Base-by-base conservation (phyloP, 352 stramenopile genomes). In the Phytophthora sansomeana region DNA sequence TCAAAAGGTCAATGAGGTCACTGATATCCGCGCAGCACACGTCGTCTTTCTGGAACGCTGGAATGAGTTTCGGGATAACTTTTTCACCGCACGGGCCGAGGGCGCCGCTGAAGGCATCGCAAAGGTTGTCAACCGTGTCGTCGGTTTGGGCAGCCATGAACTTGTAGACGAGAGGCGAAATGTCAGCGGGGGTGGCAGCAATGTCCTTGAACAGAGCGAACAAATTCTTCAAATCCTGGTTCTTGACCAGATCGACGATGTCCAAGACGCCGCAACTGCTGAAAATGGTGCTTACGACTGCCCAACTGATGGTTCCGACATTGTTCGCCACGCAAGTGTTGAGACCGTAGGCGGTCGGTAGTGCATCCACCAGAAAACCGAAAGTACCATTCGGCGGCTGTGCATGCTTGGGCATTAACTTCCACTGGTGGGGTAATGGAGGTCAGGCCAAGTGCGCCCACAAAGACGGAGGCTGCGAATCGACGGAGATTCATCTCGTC, bases 271-370 rank as follows among this genome's bases (percentile, higher is more conserved):
- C 70, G 58, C 79, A 88, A 38, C 72, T 72, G 39, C 57, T 69
- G 36, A 69, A 72, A 32, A 78, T 49, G 11, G 67, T 75, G 26
- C 69, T 69, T 5, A 75, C 61, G 33, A 77, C 35, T 42, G 69
- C 67, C 41, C 68, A 38, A 43, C 17, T 32, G 21, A 88, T 47
- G 2, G 47, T 70, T 35, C 61, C 58, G 26, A 77, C 35, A 42
- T 88, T 85, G 65, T 85, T 88, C 26, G 77, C 75, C 8, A 85
- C 53, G 49, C 79, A 88, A 53, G 59, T 77, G 57, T 85, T 81
- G 52, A 87, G 47, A 2, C 76, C 79, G 51, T 77, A 82, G 41
- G 54, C 67, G 0, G 67, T 60, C 4, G 79, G 76, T 4, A 87
- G 51, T 8, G 42, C 48, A 7, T 74, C 17, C 5, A 69, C 59